phyloP scores from a whole-genome alignment of 2,329 filamentous ascomycete genomes.

The Botrytis fragariae region DNA sequence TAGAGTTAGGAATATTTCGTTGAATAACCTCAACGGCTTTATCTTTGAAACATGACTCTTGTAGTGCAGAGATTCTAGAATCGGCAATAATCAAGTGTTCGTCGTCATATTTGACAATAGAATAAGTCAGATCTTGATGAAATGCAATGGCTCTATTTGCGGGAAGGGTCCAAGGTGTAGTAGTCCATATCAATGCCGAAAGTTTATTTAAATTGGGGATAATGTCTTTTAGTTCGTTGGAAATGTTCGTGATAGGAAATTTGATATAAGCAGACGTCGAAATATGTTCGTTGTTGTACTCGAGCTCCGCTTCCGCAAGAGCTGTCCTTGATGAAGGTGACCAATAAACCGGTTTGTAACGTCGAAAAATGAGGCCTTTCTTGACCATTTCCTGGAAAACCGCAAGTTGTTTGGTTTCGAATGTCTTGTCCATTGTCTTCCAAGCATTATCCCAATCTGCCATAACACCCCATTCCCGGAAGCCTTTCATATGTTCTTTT shows the following conservation, averaged over 20 bases:
- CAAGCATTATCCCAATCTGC: constrained; percentile 75
- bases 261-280: constrained; percentile 76
- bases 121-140: constrained; percentile 70
- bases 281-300: constrained; percentile 73
- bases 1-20: constrained; percentile 58
- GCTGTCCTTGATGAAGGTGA: constrained; percentile 76
- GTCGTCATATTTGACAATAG: constrained; percentile 56
- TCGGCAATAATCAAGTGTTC: constrained; percentile 70
- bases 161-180: constrained; percentile 94
- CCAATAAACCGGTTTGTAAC: constrained; percentile 84
- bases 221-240: constrained; percentile 44
- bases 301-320: constrained; percentile 79
- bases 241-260: constrained; percentile 62
- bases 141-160: constrained; percentile 89
- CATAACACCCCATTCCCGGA: constrained; percentile 74
- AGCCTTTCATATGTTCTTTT: constrained; percentile 68
- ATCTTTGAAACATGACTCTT: constrained; percentile 43
- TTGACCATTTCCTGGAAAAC: constrained; percentile 75
- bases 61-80: constrained; percentile 62
- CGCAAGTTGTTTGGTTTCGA: constrained; percentile 71
- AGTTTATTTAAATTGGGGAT: constrained; percentile 48
- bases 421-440: constrained; percentile 74
- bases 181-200: constrained; percentile 94
- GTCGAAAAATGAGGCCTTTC: constrained; percentile 71
- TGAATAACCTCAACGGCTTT: constrained; percentile 46